A percentile compares a stretch with the other conserved stretches of the same genome.
Conservation (phyloP, 345 rosid species). For the rapeseed (Brassica napus) region Da-Ae NC_063442.1:3488001-3488500, state of each 20-base stretch:
- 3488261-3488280: neutral
- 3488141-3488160: too few relatives aligned
- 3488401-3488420: neutral
- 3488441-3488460: neutral
- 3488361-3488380: neutral
- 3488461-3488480: neutral
- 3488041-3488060: too few relatives aligned
- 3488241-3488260: neutral
- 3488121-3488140: too few relatives aligned
- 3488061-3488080: too few relatives aligned
- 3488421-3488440: neutral
- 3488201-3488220: neutral
- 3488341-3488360: neutral
- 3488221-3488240: neutral
- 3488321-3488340: neutral
- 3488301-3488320: neutral
- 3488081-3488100: too few relatives aligned
- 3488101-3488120: too few relatives aligned
- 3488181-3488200: neutral
- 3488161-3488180: too few relatives aligned
- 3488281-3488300: neutral
- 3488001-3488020: too few relatives aligned
- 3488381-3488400: too few relatives aligned
- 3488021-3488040: too few relatives aligned
- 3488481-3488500: neutral